Percentiles rank a stretch among this genome's conserved stretches.
phyloP scores from a whole-genome alignment of 495 filamentous ascomycete species.

The Aspergillus olivimuriae region DNA sequence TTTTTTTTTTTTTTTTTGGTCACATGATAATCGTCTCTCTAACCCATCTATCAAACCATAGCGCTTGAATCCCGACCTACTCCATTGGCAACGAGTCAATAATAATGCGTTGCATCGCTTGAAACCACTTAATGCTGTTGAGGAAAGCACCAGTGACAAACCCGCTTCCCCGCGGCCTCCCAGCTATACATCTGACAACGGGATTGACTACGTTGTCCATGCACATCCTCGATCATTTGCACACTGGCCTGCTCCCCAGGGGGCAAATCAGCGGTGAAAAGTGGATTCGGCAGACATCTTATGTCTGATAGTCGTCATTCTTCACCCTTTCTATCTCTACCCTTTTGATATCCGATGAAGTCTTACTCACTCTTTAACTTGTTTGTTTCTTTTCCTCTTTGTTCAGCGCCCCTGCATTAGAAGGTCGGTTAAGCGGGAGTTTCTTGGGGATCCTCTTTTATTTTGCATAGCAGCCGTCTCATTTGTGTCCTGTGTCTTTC shows the following conservation, averaged over 20 bases:
- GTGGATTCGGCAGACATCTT: neutral
- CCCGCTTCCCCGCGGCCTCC: conserved; percentile 47
- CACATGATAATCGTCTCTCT: no score
- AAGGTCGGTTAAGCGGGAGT: conserved; percentile 2
- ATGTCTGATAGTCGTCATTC: no score
- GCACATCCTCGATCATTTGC: conserved; percentile 50
- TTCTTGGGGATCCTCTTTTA: neutral
- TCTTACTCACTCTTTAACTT: no score
- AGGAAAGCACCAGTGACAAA: conserved; percentile 16
- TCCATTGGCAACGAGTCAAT: conserved; percentile 69
- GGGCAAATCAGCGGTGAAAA: neutral
- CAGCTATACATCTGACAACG: conserved; percentile 66
- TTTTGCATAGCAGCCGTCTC: neutral
- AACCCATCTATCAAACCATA: conserved; percentile 14
- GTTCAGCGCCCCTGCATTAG: neutral
- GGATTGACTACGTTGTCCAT: conserved; percentile 60
- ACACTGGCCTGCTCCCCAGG: conserved; percentile 19
- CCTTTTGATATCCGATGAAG: no score
- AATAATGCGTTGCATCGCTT: conserved; percentile 11
- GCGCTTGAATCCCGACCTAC: conserved; percentile 71
- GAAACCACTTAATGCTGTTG: conserved; percentile 7
- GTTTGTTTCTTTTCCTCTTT: neutral
- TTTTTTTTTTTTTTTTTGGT: no score
- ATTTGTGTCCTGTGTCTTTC: no score
- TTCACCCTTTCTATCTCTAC: no score